Base-by-base conservation (phyloP, 2,329 filamentous ascomycete genomes). In the Fusarium penzigii region DNA sequence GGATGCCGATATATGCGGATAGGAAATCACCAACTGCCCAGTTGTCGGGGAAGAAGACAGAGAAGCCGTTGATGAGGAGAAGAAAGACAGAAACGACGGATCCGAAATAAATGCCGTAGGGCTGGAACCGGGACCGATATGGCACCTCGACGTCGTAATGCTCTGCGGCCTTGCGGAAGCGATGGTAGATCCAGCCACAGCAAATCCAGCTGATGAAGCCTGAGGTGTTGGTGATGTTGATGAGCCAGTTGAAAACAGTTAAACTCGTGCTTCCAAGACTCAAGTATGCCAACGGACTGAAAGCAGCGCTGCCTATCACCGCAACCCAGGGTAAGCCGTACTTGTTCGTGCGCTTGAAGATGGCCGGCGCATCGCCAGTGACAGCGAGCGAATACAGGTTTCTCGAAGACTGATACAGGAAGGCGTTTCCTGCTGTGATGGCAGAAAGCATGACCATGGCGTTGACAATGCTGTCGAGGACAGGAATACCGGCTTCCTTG, bases 241-340 rank as follows among this genome's bases (percentile, higher is more conserved):
- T 78, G 66, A 90, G 88, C 84, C 87, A 90, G 50, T 77, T 79
- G 68, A 90, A 90, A 6, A 89, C 87, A 5, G 76, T 75, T 42
- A 81, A 78, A 14, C 86, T 85, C 29, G 77, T 80, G 61, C 78
- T 80, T 42, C 81, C 85, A 12, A 87, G 78, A 64, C 88, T 89
- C 68, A 92, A 82, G 72, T 86, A 92, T 1, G 84, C 83, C 3
- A 92, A 78, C 11, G 87, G 75, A 36, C 85, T 84, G 61, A 90
- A 78, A 1, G 78, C 67, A 72, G 75, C 78, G 14, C 82, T 83
- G 50, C 70, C 72, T 5, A 82, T 67, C 0, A 84, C 78, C 8
- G 75, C 78, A 14, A 71, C 74, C 59, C 71, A 83, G 0, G 86
- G 86, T 0, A 88, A 82, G 34, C 87, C 86, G 25, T 76, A 74